Conservation (phyloP, 208 protist genomes). For the Phytomonas sp. region DNA sequence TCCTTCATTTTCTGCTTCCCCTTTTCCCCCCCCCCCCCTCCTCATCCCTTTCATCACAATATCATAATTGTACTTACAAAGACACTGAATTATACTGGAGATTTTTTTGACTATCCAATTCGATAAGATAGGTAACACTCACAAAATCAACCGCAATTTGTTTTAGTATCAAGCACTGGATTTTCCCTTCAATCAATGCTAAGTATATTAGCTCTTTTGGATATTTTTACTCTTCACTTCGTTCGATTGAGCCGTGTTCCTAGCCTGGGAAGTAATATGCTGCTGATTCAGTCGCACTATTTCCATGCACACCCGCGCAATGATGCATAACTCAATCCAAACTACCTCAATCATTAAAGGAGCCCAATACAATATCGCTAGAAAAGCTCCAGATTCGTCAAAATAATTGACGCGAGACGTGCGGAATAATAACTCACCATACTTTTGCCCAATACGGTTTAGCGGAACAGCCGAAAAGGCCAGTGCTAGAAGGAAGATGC, state of each 20-base stretch:
- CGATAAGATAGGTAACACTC: background rate
- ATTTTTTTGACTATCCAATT: background rate
- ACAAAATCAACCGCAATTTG: background rate
- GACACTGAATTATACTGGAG: background rate
- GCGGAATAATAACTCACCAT: conserved; percentile 30
- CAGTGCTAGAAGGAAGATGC: conserved; percentile 26
- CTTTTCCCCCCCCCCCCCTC: conserved; percentile 3
- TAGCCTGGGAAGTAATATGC: background rate
- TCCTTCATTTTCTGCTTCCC: conserved; percentile 8
- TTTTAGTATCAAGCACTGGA: background rate
- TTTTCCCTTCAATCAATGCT: background rate
- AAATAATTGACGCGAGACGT: conserved; percentile 65
- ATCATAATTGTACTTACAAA: background rate
- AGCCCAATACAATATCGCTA: conserved; percentile 42
- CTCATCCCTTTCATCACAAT: background rate
- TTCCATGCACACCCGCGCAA: background rate
- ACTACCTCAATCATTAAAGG: conserved; percentile 43
- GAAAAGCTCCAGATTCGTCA: conserved; percentile 28
- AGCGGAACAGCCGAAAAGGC: conserved; percentile 23
- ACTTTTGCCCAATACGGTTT: conserved; percentile 22
- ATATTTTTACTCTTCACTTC: background rate
- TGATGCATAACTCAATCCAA: conserved; percentile 23
- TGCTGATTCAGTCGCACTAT: background rate
- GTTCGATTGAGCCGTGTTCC: background rate
- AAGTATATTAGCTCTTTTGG: background rate